phyloP scores from a whole-genome alignment of 176 grass and related monocot genomes.

The Carex myosuroides region DNA sequence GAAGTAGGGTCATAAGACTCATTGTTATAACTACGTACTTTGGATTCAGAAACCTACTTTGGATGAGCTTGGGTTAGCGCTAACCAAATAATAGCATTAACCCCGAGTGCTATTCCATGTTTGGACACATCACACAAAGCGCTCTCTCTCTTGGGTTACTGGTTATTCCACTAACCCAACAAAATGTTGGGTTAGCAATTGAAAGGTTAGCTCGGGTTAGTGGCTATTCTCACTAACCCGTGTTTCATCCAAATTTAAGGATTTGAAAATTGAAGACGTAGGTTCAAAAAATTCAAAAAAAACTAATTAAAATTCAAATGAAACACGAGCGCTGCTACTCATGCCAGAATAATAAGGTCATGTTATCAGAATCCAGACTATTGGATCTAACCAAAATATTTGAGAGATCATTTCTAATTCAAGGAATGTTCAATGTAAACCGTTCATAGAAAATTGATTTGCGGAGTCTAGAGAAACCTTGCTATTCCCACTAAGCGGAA shows the following conservation, averaged over 20 bases:
- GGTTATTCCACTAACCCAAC: too few species aligned
- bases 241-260: not conserved
- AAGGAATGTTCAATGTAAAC: not conserved
- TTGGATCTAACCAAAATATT: not conserved
- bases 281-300: not conserved
- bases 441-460: not conserved
- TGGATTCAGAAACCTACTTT: not conserved
- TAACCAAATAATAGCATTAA: too few species aligned
- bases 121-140: too few species aligned
- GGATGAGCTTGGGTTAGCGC: too few species aligned
- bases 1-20: not conserved
- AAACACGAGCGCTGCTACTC: not conserved
- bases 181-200: too few species aligned
- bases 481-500: not conserved
- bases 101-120: too few species aligned
- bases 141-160: too few species aligned
- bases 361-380: not conserved
- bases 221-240: too few species aligned
- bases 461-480: not conserved
- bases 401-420: not conserved
- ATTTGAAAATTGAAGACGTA: not conserved
- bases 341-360: not conserved
- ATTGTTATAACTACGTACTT: not conserved
- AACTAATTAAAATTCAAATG: not conserved
- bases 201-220: too few species aligned